Evolutionary conservation across 169 alveolate genomes (phyloP), one percentile per base, ranked within the genome.

Genomic region (Cystoisospora suis): DNA sequence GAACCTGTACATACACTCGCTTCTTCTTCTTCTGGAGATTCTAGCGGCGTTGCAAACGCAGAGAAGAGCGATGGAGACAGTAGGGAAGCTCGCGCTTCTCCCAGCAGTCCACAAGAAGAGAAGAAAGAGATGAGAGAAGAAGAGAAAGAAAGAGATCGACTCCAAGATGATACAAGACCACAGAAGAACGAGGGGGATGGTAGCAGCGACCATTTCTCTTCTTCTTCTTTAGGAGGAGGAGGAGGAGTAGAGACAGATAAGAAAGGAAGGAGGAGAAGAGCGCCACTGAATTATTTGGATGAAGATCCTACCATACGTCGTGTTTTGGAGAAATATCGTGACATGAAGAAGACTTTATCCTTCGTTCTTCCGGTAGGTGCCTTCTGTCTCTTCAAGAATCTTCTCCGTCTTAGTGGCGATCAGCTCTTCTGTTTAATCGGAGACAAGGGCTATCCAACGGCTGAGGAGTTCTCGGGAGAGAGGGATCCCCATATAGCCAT

Each of bases 401-500:
- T 95, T 65, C 69, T 89, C 58, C 93, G 94, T 75, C 53, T 92
- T 44, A 94, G 96, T 75, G 92, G 92, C 29, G 93, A 94, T 61
- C 93, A 93, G 88, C 91, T 95, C 45, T 93, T 94, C 44, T 94
- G 96, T 46, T 59, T 95, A 75, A 94, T 95, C 20, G 97, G 97
- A 23, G 97, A 95, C 89, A 95, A 95, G 88, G 97, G 97, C 44
- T 95, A 95, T 75, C 97, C 96, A 34, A 94, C 96, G 27, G 94
- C 93, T 49, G 94, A 95, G 79, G 97, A 95, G 65, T 95, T 95
- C 87, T 83, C 83, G 59, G 96, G 96, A 3, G 87, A 92, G 45
- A 92, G 95, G 75, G 96, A 95, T 44, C 97, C 97, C 27, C 97
- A 96, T 89, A 95, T 96, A 40, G 97, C 96, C 29, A 94, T 96